Evolutionary conservation across 768 basidiomycete species (phyloP), one percentile per base, ranked within the genome.

Genomic region (Tylopilus cervinicoccineus): DNA sequence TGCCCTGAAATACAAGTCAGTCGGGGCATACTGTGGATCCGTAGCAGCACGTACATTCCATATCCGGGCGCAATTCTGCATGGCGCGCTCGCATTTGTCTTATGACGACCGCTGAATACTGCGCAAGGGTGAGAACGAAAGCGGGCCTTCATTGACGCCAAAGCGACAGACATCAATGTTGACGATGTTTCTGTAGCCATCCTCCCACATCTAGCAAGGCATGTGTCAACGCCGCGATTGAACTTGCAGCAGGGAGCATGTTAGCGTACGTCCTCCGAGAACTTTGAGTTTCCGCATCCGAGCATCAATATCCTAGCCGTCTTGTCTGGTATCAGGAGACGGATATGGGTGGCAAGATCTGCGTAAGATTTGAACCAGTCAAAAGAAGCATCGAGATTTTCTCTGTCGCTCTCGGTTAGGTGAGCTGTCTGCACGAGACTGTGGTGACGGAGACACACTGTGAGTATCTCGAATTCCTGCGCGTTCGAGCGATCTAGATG

Each of bases 361-460:
- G 66, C 63, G 57, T 91, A 93, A 9, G 82, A 80, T 63, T 89
- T 91, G 72, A 91, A 91, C 90, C 90, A 93, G 68, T 93, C 90
- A 53, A 87, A 91, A 6, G 77, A 71, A 5, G 69, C 69, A n/a
- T 79, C 78, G 16, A 75, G 70, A 5, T 72, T 60, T 64, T 86
- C 83, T 57, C 86, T 88, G 47, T 48, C 32, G 45, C 43, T 29
- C 43, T 50, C 29, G 41, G 36, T 48, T 34, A 49, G 50, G 16
- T 33, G 28, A 51, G 36, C 11, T n/a, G 28, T 43, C 6, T 9
- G 19, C 6, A 6, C 16, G 6, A 6, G 7, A 4, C 16, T 34
- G 33, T 34, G n/a, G 48, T 26, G 42, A 48, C 19, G 16, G 23
- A 31, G 27, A 69, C 75, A 66, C 56, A 88, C 86, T 76, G 70